Evolutionary conservation across 495 filamentous ascomycete species (phyloP).

Genomic region (Tuber borchii): DNA sequence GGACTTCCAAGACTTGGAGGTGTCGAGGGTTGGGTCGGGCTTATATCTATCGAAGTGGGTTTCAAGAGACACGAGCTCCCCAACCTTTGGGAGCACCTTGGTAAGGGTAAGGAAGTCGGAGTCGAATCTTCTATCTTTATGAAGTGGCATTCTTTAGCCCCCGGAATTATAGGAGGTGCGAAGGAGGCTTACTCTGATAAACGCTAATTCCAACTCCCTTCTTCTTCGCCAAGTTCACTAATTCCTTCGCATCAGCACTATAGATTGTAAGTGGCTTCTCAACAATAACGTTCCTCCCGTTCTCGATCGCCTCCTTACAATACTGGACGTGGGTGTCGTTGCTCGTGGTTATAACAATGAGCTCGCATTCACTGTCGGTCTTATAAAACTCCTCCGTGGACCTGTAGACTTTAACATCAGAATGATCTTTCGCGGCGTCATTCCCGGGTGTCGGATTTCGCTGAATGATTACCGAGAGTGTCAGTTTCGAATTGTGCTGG

Average conservation of each 20-base stretch:
- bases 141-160: neutral
- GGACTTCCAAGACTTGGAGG: conserved; percentile 61
- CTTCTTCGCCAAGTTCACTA: conserved; percentile 59
- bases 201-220: conserved; percentile 62
- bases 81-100: conserved; percentile 48
- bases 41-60: conserved; percentile 80
- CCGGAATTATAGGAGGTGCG: neutral
- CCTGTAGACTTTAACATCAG: conserved; percentile 56
- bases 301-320: conserved; percentile 59
- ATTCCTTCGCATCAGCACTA: conserved; percentile 60
- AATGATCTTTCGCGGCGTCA: conserved; percentile 61
- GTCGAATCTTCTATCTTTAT: conserved; percentile 69
- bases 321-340: conserved; percentile 69
- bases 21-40: conserved; percentile 47
- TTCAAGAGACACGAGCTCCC: conserved; percentile 71
- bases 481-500: conserved; percentile 55
- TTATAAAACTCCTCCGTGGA: conserved; percentile 57
- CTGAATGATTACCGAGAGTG: conserved; percentile 72
- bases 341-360: conserved; percentile 68
- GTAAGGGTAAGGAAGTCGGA: conserved; percentile 72
- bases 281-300: conserved; percentile 75
- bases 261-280: conserved; percentile 87
- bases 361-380: conserved; percentile 56
- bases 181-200: conserved; percentile 61
- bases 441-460: conserved; percentile 60